Evolutionary conservation across 2,329 filamentous ascomycete species (phyloP).

Genomic region (Trichoderma asperellum): DNA sequence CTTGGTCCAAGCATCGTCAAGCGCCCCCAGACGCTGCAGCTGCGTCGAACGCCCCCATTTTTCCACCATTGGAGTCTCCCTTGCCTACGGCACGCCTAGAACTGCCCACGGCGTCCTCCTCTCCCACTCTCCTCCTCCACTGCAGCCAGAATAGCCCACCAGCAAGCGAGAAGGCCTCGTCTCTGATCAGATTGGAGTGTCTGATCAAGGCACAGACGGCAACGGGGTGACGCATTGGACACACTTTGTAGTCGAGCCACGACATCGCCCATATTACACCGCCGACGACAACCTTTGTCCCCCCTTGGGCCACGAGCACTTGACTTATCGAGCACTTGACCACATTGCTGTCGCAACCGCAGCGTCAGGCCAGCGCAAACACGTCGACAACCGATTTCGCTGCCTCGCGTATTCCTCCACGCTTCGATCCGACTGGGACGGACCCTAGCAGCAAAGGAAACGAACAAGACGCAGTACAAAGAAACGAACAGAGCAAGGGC

Average conservation of each 20-base stretch:
- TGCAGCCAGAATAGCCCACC: slow-evolving; percentile 14
- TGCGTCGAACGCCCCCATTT: slow-evolving; percentile 25
- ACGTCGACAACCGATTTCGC: slow-evolving; percentile 3
- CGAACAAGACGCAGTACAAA: neutral
- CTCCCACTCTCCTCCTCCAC: slow-evolving; percentile 25
- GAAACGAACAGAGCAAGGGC: slow-evolving; percentile 10
- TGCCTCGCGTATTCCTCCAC: slow-evolving; percentile 10
- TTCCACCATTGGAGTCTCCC: slow-evolving; percentile 15
- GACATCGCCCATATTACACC: slow-evolving; percentile 19
- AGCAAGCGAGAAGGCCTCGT: slow-evolving; percentile 18
- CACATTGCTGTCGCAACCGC: slow-evolving; percentile 23
- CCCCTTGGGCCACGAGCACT: neutral
- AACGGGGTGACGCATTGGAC: slow-evolving; percentile 16
- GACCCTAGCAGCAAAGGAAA: neutral
- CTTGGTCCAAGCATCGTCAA: slow-evolving; percentile 25
- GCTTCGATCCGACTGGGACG: slow-evolving; percentile 20
- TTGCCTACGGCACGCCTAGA: slow-evolving; percentile 19
- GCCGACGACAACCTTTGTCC: neutral
- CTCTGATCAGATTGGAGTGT: slow-evolving; percentile 24
- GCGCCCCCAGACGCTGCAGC: slow-evolving; percentile 25
- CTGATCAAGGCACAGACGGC: slow-evolving; percentile 12
- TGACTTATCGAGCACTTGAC: neutral
- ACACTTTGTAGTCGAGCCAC: neutral
- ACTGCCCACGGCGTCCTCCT: slow-evolving; percentile 1
- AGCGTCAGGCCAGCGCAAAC: slow-evolving; percentile 7